Evolutionary conservation across 1,139 yeast species (phyloP).

Genomic region (Arxiozyma slooffiae): DNA sequence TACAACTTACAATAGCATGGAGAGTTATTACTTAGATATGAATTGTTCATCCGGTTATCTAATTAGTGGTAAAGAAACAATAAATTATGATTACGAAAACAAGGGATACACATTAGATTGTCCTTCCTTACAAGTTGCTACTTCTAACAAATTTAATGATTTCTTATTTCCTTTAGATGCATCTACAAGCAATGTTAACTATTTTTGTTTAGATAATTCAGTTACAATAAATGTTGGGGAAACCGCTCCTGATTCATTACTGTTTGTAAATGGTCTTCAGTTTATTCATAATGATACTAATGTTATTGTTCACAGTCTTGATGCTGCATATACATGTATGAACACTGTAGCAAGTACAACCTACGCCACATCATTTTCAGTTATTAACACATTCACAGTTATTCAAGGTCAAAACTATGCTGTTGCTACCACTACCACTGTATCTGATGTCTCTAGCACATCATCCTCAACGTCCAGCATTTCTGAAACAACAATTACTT

Average conservation of each 20-base stretch:
- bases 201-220: slow-evolving; percentile 17
- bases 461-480: not conserved
- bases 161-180: slow-evolving; percentile 26
- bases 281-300: slow-evolving; percentile 14
- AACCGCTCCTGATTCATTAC: slow-evolving; percentile 15
- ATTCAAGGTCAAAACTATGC: slow-evolving; percentile 4
- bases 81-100: slow-evolving; percentile 19
- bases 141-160: slow-evolving; percentile 27
- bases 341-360: slow-evolving; percentile 22
- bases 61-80: slow-evolving; percentile 22
- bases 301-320: slow-evolving; percentile 19
- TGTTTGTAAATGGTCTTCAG: slow-evolving; percentile 28
- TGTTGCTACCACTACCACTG: slow-evolving; percentile 6
- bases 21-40: slow-evolving; percentile 29
- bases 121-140: slow-evolving; percentile 20
- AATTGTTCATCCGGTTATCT: slow-evolving; percentile 26
- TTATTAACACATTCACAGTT: slow-evolving; percentile 15
- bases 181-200: slow-evolving; percentile 13
- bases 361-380: slow-evolving; percentile 18
- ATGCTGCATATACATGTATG: slow-evolving; percentile 22
- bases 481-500: not conserved
- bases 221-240: slow-evolving; percentile 16
- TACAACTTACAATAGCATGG: slow-evolving; percentile 27
- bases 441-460: slow-evolving; percentile 3
- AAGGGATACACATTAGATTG: slow-evolving; percentile 24